Conservation (phyloP, 2,329 filamentous ascomycete genomes). For the Akanthomyces lecanii region DNA sequence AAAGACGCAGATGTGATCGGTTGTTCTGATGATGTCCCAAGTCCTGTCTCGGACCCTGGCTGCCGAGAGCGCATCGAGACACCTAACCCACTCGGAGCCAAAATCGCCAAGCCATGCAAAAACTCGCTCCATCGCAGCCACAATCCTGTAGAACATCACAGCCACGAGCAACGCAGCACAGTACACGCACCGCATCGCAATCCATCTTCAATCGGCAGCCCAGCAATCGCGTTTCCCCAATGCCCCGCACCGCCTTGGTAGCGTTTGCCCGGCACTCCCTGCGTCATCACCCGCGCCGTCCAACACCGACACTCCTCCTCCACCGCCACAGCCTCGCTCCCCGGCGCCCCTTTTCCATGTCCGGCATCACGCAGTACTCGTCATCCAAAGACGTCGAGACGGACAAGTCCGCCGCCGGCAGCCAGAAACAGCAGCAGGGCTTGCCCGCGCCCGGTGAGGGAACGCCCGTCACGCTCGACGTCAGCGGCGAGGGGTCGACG, state of each 20-base stretch:
- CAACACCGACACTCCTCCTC: neutral
- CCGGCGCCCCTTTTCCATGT: constrained; percentile 5
- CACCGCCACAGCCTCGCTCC: neutral
- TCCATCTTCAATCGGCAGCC: neutral
- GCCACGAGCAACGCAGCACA: neutral
- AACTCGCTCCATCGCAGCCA: neutral
- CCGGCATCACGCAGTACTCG: neutral
- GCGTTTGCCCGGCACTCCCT: constrained; percentile 5
- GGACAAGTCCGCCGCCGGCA: neutral
- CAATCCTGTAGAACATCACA: neutral
- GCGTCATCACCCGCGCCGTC: neutral
- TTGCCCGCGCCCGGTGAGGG: constrained; percentile 27
- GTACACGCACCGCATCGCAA: neutral
- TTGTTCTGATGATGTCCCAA: neutral
- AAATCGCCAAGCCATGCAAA: constrained; percentile 10
- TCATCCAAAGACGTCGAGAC: neutral
- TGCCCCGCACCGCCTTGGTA: constrained; percentile 4
- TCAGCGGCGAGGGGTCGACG: constrained; percentile 28
- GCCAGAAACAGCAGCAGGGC: constrained; percentile 14
- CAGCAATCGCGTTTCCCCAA: neutral
- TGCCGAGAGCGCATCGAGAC: neutral
- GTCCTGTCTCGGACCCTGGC: constrained; percentile 12
- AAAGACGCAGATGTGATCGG: neutral
- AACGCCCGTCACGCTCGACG: constrained; percentile 28
- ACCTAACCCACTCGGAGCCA: constrained; percentile 9